These are phyloP conservation scores for Rosa hybrid DNA, from an alignment of 331 rosid genomes.

Conservation along the genomic window DNA sequence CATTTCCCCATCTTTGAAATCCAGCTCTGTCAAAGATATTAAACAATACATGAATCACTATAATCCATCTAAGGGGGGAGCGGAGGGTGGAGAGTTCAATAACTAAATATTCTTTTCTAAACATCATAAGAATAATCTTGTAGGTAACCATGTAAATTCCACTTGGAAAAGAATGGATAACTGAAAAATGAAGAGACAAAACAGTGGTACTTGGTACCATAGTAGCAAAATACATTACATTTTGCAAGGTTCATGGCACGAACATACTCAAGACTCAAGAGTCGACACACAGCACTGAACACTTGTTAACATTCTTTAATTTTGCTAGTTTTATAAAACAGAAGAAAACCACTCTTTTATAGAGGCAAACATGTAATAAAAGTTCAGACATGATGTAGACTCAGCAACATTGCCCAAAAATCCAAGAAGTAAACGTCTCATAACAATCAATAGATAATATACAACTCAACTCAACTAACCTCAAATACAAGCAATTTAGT, in stretches of 20 bases:
- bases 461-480: no score
- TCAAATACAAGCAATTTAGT: no score
- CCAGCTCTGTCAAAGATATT: slow-evolving; percentile 61
- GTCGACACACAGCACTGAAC: no score
- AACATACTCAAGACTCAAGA: no score
- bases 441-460: no score
- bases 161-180: not conserved
- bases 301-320: no score
- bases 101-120: not conserved
- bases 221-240: not conserved
- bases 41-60: slow-evolving; percentile 20
- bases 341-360: not conserved
- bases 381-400: no score
- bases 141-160: not conserved
- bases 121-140: not conserved
- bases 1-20: slow-evolving; percentile 87
- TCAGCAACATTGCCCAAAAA: no score
- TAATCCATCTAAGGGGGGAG: not conserved
- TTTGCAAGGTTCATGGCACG: no score
- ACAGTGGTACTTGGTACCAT: not conserved
- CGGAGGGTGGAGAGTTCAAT: no score
- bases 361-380: not conserved
- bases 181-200: not conserved
- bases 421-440: no score
- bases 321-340: not conserved